A percentile compares a stretch with the other conserved stretches of the same genome.
These are phyloP conservation scores for Leccinellum luteum DNA, from an alignment of 768 basidiomycete species.

Conservation along the genomic window DNA sequence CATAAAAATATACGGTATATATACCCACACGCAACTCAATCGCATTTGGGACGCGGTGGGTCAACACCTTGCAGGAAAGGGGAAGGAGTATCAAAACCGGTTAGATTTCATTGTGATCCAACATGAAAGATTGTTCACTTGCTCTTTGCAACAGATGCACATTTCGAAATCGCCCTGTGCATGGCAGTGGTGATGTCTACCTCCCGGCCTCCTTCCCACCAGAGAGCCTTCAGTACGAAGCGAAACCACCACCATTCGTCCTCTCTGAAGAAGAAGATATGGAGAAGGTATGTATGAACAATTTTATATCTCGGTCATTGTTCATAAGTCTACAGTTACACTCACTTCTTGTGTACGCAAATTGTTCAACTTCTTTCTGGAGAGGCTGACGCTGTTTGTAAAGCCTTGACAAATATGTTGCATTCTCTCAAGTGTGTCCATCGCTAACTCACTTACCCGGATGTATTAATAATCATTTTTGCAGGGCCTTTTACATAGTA, in stretches of 20 bases:
- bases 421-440: constrained; percentile 27
- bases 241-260: constrained; percentile 23
- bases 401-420: constrained; percentile 33
- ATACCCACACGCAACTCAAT: constrained; percentile 46
- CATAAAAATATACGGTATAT: constrained; percentile 50
- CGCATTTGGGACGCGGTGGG: constrained; percentile 48
- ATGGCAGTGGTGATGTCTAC: constrained; percentile 42
- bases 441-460: constrained; percentile 28
- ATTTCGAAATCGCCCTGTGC: constrained; percentile 36
- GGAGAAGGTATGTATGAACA: constrained; percentile 39
- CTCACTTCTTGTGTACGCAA: constrained; percentile 55
- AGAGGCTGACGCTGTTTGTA: constrained; percentile 42
- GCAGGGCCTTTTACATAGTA: constrained; percentile 25
- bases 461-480: constrained; percentile 28
- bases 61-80: constrained; percentile 39
- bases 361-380: neutral
- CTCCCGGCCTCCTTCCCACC: constrained; percentile 53
- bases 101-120: constrained; percentile 15
- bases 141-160: constrained; percentile 38
- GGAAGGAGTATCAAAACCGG: constrained; percentile 57
- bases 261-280: constrained; percentile 44
- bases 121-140: neutral
- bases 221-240: constrained; percentile 23
- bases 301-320: neutral
- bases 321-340: constrained; percentile 42